Conservation (phyloP, 129 eudicot genomes). For the Arctium minus region DNA sequence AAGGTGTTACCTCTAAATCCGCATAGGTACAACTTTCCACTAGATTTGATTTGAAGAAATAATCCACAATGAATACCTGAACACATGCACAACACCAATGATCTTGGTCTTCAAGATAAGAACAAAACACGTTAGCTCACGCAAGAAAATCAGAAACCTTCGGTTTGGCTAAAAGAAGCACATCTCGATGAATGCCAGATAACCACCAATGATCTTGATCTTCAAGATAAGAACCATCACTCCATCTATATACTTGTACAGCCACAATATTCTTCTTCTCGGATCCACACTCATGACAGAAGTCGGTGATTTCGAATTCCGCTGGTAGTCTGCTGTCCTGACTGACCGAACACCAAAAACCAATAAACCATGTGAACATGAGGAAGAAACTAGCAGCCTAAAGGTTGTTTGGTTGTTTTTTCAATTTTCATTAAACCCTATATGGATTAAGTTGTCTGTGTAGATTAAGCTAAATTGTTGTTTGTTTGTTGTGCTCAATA, state of each 20-base stretch:
- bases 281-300: slow-evolving; percentile 76
- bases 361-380: not conserved
- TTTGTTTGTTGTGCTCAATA: not conserved
- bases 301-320: slow-evolving; percentile 83
- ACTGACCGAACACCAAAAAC: slow-evolving; percentile 47
- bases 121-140: not conserved
- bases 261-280: slow-evolving; percentile 73
- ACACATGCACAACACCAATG: not conserved
- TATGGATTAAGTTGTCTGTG: not conserved
- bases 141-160: slow-evolving; percentile 48
- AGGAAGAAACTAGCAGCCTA: not conserved
- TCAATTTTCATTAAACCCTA: not conserved
- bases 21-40: slow-evolving; percentile 54
- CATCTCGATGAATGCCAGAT: slow-evolving; percentile 97
- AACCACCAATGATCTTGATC: slow-evolving; percentile 99
- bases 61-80: slow-evolving; percentile 89
- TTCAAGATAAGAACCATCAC: slow-evolving; percentile 97
- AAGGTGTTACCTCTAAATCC: slow-evolving; percentile 62
- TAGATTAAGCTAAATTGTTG: not conserved
- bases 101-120: not conserved
- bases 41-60: slow-evolving; percentile 74
- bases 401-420: too few relatives aligned
- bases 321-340: slow-evolving; percentile 99
- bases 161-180: slow-evolving; percentile 85
- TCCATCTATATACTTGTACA: slow-evolving; percentile 92